Base-by-base conservation (phyloP, 257 asterid species). In the Solanum pinnatisectum region DNA sequence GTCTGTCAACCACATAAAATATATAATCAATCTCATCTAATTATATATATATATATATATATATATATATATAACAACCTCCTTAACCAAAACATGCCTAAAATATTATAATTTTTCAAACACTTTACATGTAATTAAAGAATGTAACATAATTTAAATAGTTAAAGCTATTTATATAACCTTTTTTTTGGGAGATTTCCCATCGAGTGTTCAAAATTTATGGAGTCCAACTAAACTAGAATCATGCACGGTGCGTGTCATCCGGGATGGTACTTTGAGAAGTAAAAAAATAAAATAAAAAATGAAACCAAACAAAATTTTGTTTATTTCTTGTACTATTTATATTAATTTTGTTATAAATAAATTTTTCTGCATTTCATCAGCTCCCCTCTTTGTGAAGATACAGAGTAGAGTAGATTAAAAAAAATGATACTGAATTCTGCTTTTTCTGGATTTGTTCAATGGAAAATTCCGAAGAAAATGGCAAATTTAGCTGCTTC, bases 371-470 rank as follows among this genome's bases (percentile, higher is more conserved):
- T 78, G 23, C 16, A 25, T 42, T 16, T 22, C 8, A 42, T 42
- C 37, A 42, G 12, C 39, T 44, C 20, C 13, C 7, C 30, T 27
- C 60, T 10, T 60, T 60, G 70, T 23, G 68, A 23, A 23, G 33
- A 15, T 44, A 32, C 8, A 49, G 3, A 40, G 23, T n/a, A 85
- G 39, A 68, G 18, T 16, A 18, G 1, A 56, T 52, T 2, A 16
- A 37, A 33, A 63, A 86, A 40, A 60, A 92, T 90, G 93, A 88
- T 89, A 67, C 6, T 89, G 87, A 92, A 87, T 63, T 88, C 77
- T 49, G 79, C 70, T 30, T 86, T 79, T 82, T 44, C 89, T 86
- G n/a, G 46, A 2, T 59, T 76, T 63, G 71, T 86, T 84, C 91
- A 81, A 67, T 82, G 89, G 91, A 92, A 87, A 25, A 72, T 83